These are phyloP conservation scores for Quercus lobata DNA, from an alignment of 331 rosid species.

Conservation along the genomic window DNA sequence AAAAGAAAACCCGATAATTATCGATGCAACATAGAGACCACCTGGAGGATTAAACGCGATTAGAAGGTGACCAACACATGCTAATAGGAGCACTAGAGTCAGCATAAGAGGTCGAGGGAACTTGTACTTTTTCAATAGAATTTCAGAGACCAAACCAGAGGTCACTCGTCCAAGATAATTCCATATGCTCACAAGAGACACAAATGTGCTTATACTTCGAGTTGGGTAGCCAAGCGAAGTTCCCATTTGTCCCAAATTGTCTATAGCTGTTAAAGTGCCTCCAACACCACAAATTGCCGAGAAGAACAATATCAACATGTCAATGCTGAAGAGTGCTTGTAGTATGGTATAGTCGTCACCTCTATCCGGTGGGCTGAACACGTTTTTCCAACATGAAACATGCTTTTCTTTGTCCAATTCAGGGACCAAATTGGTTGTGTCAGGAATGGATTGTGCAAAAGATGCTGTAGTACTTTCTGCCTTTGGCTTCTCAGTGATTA, in stretches of 20 bases:
- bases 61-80: conserved; percentile 46
- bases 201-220: conserved; percentile 32
- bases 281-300: conserved; percentile 51
- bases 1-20: conserved; percentile 40
- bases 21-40: conserved; percentile 49
- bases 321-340: conserved; percentile 50
- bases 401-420: background rate
- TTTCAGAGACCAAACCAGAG: conserved; percentile 36
- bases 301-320: conserved; percentile 37
- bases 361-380: conserved; percentile 27
- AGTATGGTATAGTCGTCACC: conserved; percentile 50
- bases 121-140: conserved; percentile 26
- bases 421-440: no score
- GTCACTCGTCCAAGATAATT: conserved; percentile 36
- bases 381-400: conserved; percentile 24
- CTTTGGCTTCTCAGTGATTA: background rate
- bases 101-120: conserved; percentile 49
- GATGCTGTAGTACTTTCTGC: background rate
- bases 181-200: conserved; percentile 49
- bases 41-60: conserved; percentile 36
- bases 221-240: conserved; percentile 33
- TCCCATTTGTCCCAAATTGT: conserved; percentile 52
- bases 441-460: background rate
- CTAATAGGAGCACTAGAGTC: conserved; percentile 27
- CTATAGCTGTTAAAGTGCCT: conserved; percentile 34